Percentiles rank a stretch among this genome's conserved stretches.
These are phyloP conservation scores for Sideroxylon spinosum DNA, from an alignment of 179 eudicot genomes.

Conservation along the genomic window DNA sequence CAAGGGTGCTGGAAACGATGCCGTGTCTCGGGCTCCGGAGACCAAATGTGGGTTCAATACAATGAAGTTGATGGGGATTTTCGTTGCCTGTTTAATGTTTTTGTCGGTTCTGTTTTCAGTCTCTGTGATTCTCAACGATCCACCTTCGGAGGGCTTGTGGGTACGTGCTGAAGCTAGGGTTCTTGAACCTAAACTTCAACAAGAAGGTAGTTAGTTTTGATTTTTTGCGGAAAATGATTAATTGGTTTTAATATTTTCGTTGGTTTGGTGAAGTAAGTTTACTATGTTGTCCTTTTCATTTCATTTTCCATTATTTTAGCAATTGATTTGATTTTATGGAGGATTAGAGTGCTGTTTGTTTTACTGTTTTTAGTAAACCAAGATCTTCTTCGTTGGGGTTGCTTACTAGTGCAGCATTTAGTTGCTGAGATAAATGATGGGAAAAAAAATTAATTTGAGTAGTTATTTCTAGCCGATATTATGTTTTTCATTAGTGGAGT, in stretches of 20 bases:
- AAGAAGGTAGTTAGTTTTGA: conserved; percentile 16
- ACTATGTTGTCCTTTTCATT: not conserved
- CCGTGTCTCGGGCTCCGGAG: conserved; percentile 20
- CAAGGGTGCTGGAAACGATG: conserved; percentile 26
- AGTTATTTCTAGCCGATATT: not conserved
- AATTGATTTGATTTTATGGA: not conserved
- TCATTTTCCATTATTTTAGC: not conserved
- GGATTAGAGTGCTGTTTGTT: not conserved
- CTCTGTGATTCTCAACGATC: conserved; percentile 39
- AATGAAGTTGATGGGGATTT: conserved; percentile 39
- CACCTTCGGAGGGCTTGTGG: conserved; percentile 37
- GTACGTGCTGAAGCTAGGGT: conserved; percentile 64
- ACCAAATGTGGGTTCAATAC: conserved; percentile 31
- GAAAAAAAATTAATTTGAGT: not conserved
- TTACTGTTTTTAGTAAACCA: not conserved
- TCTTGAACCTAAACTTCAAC: conserved; percentile 40
- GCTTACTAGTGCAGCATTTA: too few species aligned
- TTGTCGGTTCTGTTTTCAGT: conserved; percentile 54
- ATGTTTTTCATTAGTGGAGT: not conserved
- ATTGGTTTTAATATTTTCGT: not conserved
- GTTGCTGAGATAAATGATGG: not conserved
- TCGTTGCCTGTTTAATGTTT: conserved; percentile 50
- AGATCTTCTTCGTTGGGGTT: too few species aligned
- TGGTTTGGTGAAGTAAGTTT: not conserved
- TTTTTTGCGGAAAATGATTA: not conserved